Base-by-base conservation (phyloP, 805 yeast genomes). In the Starmerella roubikii region DNA sequence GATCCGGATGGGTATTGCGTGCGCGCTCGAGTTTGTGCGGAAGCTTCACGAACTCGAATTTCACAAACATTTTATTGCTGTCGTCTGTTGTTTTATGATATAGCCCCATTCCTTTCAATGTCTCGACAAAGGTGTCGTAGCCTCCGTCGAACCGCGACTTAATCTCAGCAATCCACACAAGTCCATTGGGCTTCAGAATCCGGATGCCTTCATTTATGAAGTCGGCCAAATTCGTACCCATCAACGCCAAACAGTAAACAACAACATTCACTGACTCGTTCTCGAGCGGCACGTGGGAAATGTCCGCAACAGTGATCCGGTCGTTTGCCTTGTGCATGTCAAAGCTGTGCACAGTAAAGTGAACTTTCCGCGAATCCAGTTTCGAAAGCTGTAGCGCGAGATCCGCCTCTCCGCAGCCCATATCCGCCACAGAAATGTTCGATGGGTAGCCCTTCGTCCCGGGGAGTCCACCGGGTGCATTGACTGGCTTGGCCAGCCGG, bases 361-460 rank as follows among this genome's bases (percentile, higher is more conserved):
- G 58, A 19, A 59, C 57, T 29, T 54, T 56, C 32, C 66, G 68
- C 21, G 32, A 21, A 12, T 37, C 23, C 21, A 45, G 10, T 22
- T 31, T 29, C 13, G 26, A 3, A 5, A 46, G 38, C 44, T 54
- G 52, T 36, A 82, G 68, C 50, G 84, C 81, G 34, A 91, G 68
- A 51, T 81, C 80, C 0, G 97, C 98, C 59, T 91, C 98, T 40
- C 98, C 99, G 59, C 98, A 91, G 10, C 98, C 99, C 97, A 91
- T 88, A 62, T 91, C 98, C 0, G 97, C 96, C 42, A 91, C 71
- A 3, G 80, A 84, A 27, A 88, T 75, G 42, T 69, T 68, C 40
- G 73, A 74, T 11, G 30, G 33, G 35, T 60, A 60, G 18, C 30
- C 30, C n/a, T 62, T 58, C 32, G 52, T 56, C 33, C 67, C 71